A percentile compares a stretch with the other conserved stretches of the same genome.
Conservation (phyloP, 208 protist genomes). For the Herpetomonas tarakana region DNA sequence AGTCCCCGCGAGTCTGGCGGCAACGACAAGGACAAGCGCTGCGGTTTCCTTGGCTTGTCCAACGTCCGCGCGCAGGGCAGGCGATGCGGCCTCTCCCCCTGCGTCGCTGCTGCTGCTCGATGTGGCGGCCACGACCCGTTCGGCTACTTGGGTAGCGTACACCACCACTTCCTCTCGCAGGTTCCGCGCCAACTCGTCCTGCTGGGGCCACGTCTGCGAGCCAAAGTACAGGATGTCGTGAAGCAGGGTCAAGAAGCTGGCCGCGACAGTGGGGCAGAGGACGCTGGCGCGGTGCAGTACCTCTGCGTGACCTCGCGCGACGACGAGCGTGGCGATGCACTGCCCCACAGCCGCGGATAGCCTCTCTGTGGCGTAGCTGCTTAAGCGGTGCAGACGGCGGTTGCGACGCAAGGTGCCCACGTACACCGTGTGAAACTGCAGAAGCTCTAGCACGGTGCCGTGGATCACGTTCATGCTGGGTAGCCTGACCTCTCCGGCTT, state of each 20-base stretch:
- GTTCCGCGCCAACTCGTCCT: too few species aligned
- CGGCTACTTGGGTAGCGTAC: not conserved
- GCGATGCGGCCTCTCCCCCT: too few species aligned
- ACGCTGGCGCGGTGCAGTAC: conserved; percentile 20
- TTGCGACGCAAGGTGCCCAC: conserved; percentile 56
- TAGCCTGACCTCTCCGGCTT: not conserved
- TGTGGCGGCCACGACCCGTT: not conserved
- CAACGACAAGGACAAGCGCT: conserved; percentile 7
- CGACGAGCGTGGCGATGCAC: not conserved
- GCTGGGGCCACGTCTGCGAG: not conserved
- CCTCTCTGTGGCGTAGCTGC: conserved; percentile 26
- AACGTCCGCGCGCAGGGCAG: not conserved
- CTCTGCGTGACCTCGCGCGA: not conserved
- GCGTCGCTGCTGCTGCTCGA: not conserved
- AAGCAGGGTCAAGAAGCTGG: conserved; percentile 42
- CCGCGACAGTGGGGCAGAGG: conserved; percentile 53
- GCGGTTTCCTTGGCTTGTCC: not conserved
- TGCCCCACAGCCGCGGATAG: conserved; percentile 13
- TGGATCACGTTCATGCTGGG: conserved; percentile 54
- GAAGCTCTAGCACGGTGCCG: conserved; percentile 74
- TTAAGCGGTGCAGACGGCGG: conserved; percentile 21
- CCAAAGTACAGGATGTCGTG: conserved; percentile 59
- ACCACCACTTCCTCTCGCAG: not conserved
- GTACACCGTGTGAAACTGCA: conserved; percentile 75
- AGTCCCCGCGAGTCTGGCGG: not conserved